Conservation (phyloP, 306 rosid genomes). For the Begonia fuchsioides region DNA sequence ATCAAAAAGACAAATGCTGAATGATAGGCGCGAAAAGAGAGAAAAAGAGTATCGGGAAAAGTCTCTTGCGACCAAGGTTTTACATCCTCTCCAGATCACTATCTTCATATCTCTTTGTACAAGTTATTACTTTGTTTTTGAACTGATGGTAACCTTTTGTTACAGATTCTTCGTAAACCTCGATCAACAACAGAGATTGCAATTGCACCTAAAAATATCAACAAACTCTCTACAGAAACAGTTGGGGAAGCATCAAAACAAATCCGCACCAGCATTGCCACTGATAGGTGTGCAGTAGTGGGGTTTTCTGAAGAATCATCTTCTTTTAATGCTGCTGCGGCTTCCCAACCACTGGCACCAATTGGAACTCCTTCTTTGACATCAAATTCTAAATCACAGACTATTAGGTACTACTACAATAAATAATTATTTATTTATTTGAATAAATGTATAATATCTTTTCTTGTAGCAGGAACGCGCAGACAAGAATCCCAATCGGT, state of each 20-base stretch:
- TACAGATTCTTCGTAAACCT: conserved; percentile 48
- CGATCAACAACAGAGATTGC: conserved; percentile 31
- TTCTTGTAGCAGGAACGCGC: conserved; percentile 37
- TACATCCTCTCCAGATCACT: neutral
- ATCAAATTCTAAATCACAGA: conserved; percentile 50
- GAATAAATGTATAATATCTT: neutral
- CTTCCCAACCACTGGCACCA: conserved; percentile 70
- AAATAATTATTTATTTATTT: neutral
- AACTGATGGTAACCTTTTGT: conserved; percentile 5
- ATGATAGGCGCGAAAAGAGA: conserved; percentile 85
- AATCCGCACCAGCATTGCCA: conserved; percentile 26
- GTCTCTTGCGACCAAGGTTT: conserved; percentile 63
- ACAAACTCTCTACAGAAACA: conserved; percentile 29
- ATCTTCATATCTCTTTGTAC: conserved; percentile 8
- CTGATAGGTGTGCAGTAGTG: conserved; percentile 33
- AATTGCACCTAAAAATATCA: conserved; percentile 18
- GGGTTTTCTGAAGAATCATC: conserved; percentile 38
- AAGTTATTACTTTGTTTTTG: conserved; percentile 8
- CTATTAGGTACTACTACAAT: conserved; percentile 31
- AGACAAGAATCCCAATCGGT: conserved; percentile 36
- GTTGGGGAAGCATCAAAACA: conserved; percentile 30
- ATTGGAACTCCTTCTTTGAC: conserved; percentile 85
- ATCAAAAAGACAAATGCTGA: conserved; percentile 93
- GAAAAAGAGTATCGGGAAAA: conserved; percentile 84
- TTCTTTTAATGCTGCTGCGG: conserved; percentile 38